These are phyloP conservation scores for Aspergillus steynii DNA, from an alignment of 495 filamentous ascomycete species.

Conservation along the genomic window DNA sequence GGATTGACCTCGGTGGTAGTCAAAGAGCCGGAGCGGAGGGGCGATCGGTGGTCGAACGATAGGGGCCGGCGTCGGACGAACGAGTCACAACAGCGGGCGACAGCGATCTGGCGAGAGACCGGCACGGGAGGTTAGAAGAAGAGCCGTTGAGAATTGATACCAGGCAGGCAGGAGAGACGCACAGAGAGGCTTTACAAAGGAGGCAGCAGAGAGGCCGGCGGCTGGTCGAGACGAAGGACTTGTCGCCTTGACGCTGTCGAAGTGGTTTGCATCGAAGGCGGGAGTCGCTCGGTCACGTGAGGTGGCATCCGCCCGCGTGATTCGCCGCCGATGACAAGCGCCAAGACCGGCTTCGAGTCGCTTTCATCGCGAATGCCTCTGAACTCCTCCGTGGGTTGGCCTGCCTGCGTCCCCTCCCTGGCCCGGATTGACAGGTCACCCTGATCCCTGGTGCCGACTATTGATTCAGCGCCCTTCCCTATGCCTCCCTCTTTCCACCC, in stretches of 20 bases:
- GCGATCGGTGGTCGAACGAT: slow-evolving; percentile 19
- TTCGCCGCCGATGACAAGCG: slow-evolving; percentile 30
- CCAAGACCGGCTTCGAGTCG: slow-evolving; percentile 25
- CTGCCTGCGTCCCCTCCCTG: no score
- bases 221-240: slow-evolving; percentile 21
- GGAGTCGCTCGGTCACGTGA: slow-evolving; percentile 39
- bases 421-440: no score
- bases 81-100: slow-evolving; percentile 32
- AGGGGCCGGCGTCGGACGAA: slow-evolving; percentile 36
- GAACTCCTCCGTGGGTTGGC: neutral
- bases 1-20: slow-evolving; percentile 7
- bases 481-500: neutral
- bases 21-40: slow-evolving; percentile 7
- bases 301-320: slow-evolving; percentile 21
- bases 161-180: slow-evolving; percentile 10
- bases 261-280: slow-evolving; percentile 47
- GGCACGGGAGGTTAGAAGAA: slow-evolving; percentile 20
- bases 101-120: slow-evolving; percentile 18
- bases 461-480: no score
- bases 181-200: slow-evolving; percentile 10
- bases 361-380: neutral
- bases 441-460: no score
- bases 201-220: slow-evolving; percentile 21
- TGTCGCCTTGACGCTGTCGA: slow-evolving; percentile 30
- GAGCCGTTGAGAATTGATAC: slow-evolving; percentile 4